A percentile compares a stretch with the other conserved stretches of the same genome.
These are phyloP conservation scores for Rhododendron griersonianum DNA, from an alignment of 148 eudicot species.

Conservation along the genomic window DNA sequence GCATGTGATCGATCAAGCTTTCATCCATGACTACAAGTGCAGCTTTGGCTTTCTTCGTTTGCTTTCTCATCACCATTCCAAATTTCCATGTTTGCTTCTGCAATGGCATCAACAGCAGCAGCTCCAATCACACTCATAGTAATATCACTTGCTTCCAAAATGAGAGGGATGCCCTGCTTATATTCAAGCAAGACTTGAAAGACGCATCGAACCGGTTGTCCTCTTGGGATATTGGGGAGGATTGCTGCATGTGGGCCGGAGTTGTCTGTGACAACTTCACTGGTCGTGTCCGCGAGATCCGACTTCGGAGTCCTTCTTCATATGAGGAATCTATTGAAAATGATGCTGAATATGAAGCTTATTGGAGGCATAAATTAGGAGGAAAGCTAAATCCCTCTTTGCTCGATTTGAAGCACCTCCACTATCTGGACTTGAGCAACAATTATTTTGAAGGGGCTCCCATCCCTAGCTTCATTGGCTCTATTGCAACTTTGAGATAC, in stretches of 20 bases:
- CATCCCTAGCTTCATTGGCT: too few relatives aligned
- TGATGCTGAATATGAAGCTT: too few relatives aligned
- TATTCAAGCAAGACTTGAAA: not conserved
- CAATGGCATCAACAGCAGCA: not conserved
- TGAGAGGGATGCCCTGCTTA: not conserved
- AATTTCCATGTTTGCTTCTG: not conserved
- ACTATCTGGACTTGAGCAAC: too few relatives aligned
- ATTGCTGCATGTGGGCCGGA: not conserved
- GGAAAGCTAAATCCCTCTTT: too few relatives aligned
- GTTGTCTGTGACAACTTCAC: not conserved
- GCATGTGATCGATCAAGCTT: not conserved
- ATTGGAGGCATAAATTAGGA: fast-evolving
- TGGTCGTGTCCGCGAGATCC: not conserved
- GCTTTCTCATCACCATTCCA: not conserved
- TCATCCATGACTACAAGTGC: not conserved
- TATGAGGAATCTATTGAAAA: fast-evolving
- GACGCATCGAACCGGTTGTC: not conserved
- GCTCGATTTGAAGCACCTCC: too few relatives aligned
- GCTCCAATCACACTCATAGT: not conserved
- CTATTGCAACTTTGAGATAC: conserved; percentile 2
- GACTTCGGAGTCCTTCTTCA: not conserved
- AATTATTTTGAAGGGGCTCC: too few relatives aligned
- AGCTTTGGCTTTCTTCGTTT: not conserved
- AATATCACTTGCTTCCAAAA: not conserved
- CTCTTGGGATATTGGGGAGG: not conserved